A percentile compares a stretch with the other conserved stretches of the same genome.
Evolutionary conservation across 2,329 filamentous ascomycete species (phyloP).

Genomic region (Venturiaceae sp.): DNA sequence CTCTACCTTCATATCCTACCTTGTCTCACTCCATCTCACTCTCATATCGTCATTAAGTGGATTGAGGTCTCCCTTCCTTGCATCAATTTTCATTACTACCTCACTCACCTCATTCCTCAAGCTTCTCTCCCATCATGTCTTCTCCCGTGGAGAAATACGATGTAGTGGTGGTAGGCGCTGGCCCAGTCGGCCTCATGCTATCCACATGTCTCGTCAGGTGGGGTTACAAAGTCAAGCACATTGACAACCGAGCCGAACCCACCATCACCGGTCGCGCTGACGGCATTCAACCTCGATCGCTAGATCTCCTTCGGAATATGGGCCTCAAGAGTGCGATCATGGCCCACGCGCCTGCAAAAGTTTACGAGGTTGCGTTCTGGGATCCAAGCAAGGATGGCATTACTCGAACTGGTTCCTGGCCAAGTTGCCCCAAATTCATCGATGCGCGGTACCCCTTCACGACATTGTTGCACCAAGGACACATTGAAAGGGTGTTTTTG

Average conservation of each 20-base stretch:
- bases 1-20: not conserved
- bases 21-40: not conserved
- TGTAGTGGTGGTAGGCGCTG: conserved; percentile 77
- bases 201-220: conserved; percentile 82
- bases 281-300: conserved; percentile 81
- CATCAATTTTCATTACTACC: not conserved
- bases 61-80: not conserved
- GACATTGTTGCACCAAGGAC: conserved; percentile 51
- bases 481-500: conserved; percentile 54
- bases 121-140: not conserved
- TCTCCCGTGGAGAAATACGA: conserved; percentile 36
- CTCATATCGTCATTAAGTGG: not conserved
- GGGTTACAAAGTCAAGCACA: conserved; percentile 93
- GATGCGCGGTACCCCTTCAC: conserved; percentile 56
- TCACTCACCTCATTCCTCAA: not conserved
- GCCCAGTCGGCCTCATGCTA: conserved; percentile 78
- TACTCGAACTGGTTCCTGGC: conserved; percentile 59
- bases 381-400: conserved; percentile 47
- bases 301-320: conserved; percentile 83
- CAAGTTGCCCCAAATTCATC: conserved; percentile 77
- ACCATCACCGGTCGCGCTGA: conserved; percentile 81
- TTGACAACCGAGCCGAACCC: conserved; percentile 80
- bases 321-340: conserved; percentile 81
- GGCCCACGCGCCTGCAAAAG: conserved; percentile 76
- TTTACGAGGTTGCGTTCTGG: conserved; percentile 64